Evolutionary conservation across 176 grass and related monocot species (phyloP).

Genomic region (Musa acuminata): DNA sequence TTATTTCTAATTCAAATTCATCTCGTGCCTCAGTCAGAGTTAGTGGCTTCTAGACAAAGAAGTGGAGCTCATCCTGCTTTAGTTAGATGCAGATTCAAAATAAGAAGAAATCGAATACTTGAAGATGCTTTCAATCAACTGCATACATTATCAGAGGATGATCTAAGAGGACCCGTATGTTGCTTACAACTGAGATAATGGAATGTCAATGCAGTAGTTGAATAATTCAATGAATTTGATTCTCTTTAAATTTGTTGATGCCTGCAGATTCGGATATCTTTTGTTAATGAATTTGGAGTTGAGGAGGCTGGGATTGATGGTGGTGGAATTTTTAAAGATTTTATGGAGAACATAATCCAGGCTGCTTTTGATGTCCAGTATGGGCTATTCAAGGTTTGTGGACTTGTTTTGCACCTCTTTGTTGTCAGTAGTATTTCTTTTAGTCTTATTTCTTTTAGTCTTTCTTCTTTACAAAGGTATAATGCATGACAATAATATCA

Average conservation of each 20-base stretch:
- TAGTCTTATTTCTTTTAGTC: too few species aligned
- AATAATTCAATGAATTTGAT: background rate
- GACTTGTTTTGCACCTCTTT: conserved; percentile 4
- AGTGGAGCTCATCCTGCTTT: conserved; percentile 44
- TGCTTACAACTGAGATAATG: conserved; percentile 9
- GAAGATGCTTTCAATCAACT: conserved; percentile 96
- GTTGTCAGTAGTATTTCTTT: too few species aligned
- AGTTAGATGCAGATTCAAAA: conserved; percentile 71
- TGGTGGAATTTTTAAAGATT: conserved; percentile 99
- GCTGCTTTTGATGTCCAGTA: conserved; percentile 97
- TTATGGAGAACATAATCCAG: conserved; percentile 97
- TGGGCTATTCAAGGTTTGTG: conserved; percentile 79
- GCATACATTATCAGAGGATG: conserved; percentile 67
- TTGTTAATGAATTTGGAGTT: conserved; percentile 81
- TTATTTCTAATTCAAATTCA: conserved; percentile 5
- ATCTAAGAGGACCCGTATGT: conserved; percentile 84
- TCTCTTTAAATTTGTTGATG: conserved; percentile 20
- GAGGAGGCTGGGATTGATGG: conserved; percentile 98
- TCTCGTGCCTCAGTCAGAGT: conserved; percentile 47
- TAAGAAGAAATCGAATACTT: conserved; percentile 90
- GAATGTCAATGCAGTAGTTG: background rate
- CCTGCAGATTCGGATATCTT: conserved; percentile 76
- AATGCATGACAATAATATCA: background rate
- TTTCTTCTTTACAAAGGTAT: background rate
- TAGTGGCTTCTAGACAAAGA: conserved; percentile 62